A percentile compares a stretch with the other conserved stretches of the same genome.
Evolutionary conservation across 2,329 filamentous ascomycete genomes (phyloP).

Genomic region (Colletotrichum melonis): DNA sequence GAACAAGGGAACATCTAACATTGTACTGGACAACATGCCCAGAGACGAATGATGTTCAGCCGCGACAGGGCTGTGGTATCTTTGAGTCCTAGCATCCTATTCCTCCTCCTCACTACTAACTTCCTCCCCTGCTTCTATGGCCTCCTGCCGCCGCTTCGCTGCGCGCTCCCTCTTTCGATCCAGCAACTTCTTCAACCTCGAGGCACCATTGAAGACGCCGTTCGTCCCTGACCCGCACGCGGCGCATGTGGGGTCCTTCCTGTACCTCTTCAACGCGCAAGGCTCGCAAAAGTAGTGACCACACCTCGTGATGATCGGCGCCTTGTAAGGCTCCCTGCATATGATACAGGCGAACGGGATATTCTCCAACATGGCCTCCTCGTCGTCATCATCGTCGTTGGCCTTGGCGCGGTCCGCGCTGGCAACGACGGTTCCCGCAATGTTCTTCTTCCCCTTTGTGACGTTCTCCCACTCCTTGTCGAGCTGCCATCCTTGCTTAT

Average conservation of each 20-base stretch:
- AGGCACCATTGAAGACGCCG: constrained; percentile 90
- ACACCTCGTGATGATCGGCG: constrained; percentile 88
- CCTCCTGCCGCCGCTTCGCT: constrained; percentile 66
- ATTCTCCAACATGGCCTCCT: constrained; percentile 79
- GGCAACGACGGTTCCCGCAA: constrained; percentile 70
- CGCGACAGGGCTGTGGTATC: constrained; percentile 16
- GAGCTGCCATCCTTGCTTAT: constrained; percentile 94
- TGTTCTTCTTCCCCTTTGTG: constrained; percentile 75
- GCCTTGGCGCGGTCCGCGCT: constrained; percentile 62
- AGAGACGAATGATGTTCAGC: background rate
- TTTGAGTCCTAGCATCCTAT: background rate
- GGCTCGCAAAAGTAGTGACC: constrained; percentile 96
- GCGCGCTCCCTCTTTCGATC: constrained; percentile 76
- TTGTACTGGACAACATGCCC: background rate
- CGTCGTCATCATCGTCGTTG: constrained; percentile 59
- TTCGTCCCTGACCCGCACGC: constrained; percentile 87
- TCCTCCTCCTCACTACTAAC: constrained; percentile 56
- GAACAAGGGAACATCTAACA: background rate
- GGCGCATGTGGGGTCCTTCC: constrained; percentile 87
- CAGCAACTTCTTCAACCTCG: constrained; percentile 82
- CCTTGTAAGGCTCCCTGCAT: constrained; percentile 81
- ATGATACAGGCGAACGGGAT: constrained; percentile 94
- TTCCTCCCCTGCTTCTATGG: constrained; percentile 62
- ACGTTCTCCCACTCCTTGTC: constrained; percentile 93
- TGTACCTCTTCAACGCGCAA: constrained; percentile 88